Conservation (phyloP, 2,329 filamentous ascomycete species). For the Colletotrichum lentis region DNA sequence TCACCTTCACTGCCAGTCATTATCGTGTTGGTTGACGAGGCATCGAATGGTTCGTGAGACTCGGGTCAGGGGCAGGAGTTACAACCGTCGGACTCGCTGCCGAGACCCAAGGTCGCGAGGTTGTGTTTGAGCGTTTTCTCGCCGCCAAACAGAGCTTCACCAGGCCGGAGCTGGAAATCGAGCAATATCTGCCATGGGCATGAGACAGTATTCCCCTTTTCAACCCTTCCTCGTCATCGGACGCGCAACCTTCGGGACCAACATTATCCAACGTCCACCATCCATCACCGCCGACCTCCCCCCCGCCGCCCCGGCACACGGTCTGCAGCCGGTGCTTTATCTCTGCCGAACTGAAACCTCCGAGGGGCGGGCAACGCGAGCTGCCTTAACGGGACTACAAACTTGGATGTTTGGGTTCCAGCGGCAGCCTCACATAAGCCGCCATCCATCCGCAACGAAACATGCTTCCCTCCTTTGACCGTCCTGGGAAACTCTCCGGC, state of each 20-base stretch:
- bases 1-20: not conserved
- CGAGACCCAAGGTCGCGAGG: not conserved
- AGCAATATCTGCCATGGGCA: constrained; percentile 18
- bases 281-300: constrained; percentile 19
- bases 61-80: not conserved
- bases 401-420: not conserved
- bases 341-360: constrained; percentile 38
- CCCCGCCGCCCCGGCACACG: constrained; percentile 31
- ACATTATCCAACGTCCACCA: constrained; percentile 5
- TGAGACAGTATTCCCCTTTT: not conserved
- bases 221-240: constrained; percentile 21
- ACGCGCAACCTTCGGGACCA: constrained; percentile 17
- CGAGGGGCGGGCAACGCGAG: constrained; percentile 22
- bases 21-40: not conserved
- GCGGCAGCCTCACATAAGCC: not conserved
- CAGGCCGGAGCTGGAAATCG: not conserved
- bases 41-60: not conserved
- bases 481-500: not conserved
- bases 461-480: not conserved
- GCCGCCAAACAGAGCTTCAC: not conserved
- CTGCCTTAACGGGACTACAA: not conserved
- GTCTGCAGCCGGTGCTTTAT: constrained; percentile 33
- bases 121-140: constrained; percentile 7
- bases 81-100: not conserved
- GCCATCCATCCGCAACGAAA: not conserved